These are phyloP conservation scores for Ogataea glucozyma DNA, from an alignment of 805 yeast species.

Conservation along the genomic window DNA sequence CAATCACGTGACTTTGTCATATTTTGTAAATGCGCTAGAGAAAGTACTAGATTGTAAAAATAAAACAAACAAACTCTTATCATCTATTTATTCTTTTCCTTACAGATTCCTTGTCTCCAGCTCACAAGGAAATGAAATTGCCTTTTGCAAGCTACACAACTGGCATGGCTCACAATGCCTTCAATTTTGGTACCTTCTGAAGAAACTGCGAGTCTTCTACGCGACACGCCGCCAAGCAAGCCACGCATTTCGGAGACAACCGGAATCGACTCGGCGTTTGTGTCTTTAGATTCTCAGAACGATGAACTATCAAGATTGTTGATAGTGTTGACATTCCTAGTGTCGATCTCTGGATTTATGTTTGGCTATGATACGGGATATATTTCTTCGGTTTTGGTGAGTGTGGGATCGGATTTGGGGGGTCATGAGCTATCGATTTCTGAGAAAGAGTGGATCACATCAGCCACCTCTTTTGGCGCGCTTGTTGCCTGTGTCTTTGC, in stretches of 20 bases:
- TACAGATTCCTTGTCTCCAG: too few relatives aligned
- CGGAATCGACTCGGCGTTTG: conserved; percentile 16
- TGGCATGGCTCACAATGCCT: background rate
- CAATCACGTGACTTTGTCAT: too few relatives aligned
- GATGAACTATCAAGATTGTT: conserved; percentile 42
- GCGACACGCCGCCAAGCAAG: background rate
- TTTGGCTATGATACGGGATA: conserved; percentile 65
- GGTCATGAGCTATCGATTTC: conserved; percentile 40
- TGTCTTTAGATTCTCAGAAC: conserved; percentile 16
- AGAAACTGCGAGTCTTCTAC: background rate
- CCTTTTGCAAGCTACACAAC: background rate
- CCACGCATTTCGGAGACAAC: conserved; percentile 1
- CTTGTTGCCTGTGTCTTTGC: conserved; percentile 49
- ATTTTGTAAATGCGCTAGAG: too few relatives aligned
- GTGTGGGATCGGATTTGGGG: conserved; percentile 49
- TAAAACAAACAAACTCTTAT: too few relatives aligned
- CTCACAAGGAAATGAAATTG: too few relatives aligned
- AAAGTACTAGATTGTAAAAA: too few relatives aligned
- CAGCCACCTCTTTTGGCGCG: conserved; percentile 59
- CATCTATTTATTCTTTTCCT: too few relatives aligned
- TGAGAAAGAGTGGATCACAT: conserved; percentile 53
- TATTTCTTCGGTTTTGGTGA: conserved; percentile 56
- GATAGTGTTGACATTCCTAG: conserved; percentile 45
- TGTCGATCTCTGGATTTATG: conserved; percentile 60
- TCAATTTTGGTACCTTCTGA: background rate